Base-by-base conservation (phyloP, 2,329 filamentous ascomycete species). In the Ophiocordyceps camponoti-leonardi region DNA sequence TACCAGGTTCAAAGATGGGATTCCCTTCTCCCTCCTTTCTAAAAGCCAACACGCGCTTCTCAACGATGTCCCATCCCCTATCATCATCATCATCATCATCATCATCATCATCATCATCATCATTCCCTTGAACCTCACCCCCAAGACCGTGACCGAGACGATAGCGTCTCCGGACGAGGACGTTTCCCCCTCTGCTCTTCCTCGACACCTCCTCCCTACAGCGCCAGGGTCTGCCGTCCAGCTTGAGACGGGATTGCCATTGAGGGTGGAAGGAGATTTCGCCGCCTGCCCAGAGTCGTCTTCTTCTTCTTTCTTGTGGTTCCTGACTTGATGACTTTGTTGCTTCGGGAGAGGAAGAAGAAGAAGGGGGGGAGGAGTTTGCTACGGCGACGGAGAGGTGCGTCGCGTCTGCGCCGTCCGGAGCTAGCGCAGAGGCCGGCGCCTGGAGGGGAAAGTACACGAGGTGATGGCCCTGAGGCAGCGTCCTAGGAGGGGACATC, bases 251-350 rank as follows among this genome's bases (percentile, higher is more conserved):
- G 6, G 48, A 19, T 16, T 48, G 50, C 57, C 56, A 61, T 4
- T 54, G 54, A 6, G 30, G 48, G 18, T 62, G 60, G 52, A 84
- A 83, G 1, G 57, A 58, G 10, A 95, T 62, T 39, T 72, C 71
- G 0, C 90, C 92, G 30, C 88, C 87, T 14, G 85, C 86, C 92
- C 92, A 98, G 67, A 98, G 77, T 18, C 92, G 79, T 20, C 84
- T 33, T 16, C 31, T 14, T 3, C 31, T 33, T 33, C 16, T 13
- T 33, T 33, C n/a, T n/a, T n/a, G n/a, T n/a, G n/a, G n/a, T n/a
- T 13, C 16, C 31, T 3, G 16, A 8, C 8, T 8, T 26, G 23
- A 5, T 4, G 4, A 26, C 8, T 26, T 33, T 33, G 11, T 16
- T 33, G 11, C 10, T 33, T 4, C 16, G 31, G 16, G 3, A 13